Evolutionary conservation across 1,139 yeast species (phyloP).

Genomic region (Scheffersomyces parashehatae): DNA sequence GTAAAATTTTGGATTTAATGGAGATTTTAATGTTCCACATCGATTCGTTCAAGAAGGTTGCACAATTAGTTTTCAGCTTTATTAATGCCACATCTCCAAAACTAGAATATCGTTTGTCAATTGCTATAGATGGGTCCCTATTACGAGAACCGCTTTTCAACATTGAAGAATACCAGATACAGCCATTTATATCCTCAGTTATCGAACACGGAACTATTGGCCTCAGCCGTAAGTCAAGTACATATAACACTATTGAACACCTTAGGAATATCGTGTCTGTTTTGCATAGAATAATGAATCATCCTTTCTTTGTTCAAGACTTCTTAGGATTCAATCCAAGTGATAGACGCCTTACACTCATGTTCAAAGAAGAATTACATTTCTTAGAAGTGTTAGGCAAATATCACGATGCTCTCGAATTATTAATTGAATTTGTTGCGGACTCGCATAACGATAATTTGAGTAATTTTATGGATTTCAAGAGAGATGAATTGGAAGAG

Average conservation of each 20-base stretch:
- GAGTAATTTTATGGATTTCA: slow-evolving; percentile 6
- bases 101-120: background rate
- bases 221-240: too few species aligned
- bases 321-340: background rate
- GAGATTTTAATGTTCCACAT: slow-evolving; percentile 18
- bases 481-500: slow-evolving; percentile 13
- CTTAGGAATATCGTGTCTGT: too few species aligned
- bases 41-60: slow-evolving; percentile 8
- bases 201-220: too few species aligned
- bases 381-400: slow-evolving; percentile 12
- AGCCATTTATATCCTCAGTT: background rate
- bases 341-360: background rate
- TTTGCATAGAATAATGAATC: too few species aligned
- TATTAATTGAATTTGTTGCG: slow-evolving; percentile 5
- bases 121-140: background rate
- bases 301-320: too few species aligned
- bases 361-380: slow-evolving; percentile 15
- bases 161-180: background rate
- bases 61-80: background rate
- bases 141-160: background rate
- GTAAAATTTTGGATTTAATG: slow-evolving; percentile 17
- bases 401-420: slow-evolving; percentile 8
- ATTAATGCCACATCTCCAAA: background rate
- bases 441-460: slow-evolving; percentile 2
- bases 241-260: too few species aligned